Conservation (phyloP, 345 rosid species). For the Bruguiera sexangula region DNA sequence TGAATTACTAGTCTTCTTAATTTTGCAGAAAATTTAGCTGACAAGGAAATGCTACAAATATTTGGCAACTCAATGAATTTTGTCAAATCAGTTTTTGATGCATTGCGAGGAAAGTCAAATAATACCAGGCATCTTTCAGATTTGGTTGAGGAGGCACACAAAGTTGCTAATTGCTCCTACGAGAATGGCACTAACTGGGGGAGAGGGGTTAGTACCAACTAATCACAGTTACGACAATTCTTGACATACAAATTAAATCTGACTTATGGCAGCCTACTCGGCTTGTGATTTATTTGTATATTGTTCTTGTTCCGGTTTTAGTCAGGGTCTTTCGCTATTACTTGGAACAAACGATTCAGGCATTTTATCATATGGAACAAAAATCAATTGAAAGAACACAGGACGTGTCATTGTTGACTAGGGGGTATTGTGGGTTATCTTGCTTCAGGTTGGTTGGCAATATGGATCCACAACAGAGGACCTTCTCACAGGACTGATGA, state of each 20-base stretch:
- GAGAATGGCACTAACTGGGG: conserved; percentile 60
- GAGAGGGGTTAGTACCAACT: conserved; percentile 30
- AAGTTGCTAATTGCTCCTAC: conserved; percentile 44
- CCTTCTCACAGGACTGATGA: conserved; percentile 40
- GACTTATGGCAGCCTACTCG: no score
- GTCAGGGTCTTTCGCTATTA: no score
- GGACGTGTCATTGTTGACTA: neutral
- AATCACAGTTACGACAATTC: neutral
- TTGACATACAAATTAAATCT: neutral
- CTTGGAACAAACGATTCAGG: no score
- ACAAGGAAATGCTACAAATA: conserved; percentile 16
- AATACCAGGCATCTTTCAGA: conserved; percentile 3
- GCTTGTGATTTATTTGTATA: no score
- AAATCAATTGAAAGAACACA: neutral
- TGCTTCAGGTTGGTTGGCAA: conserved; percentile 51
- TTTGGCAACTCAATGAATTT: conserved; percentile 54
- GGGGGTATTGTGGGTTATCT: neutral
- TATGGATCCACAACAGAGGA: conserved; percentile 67
- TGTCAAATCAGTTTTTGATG: conserved; percentile 29
- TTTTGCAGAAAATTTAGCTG: conserved; percentile 22
- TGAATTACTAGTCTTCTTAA: no score
- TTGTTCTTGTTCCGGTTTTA: no score
- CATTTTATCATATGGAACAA: no score
- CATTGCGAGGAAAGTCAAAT: conserved; percentile 39
- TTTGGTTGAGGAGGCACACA: conserved; percentile 33